Conservation (phyloP, 345 rosid species). For the Acer yangbiense region DNA sequence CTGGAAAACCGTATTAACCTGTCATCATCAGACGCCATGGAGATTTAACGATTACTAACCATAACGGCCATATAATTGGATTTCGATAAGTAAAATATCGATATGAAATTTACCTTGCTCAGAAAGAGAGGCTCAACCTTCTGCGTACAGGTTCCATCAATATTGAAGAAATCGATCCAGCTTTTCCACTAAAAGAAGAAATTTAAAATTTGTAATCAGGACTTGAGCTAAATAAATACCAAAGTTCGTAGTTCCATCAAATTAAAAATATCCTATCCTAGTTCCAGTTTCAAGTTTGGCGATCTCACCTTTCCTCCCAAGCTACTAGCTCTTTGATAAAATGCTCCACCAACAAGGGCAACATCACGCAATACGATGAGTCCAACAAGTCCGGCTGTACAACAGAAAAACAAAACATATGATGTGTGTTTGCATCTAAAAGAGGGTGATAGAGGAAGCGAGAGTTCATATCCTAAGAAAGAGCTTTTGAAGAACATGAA, state of each 20-base stretch:
- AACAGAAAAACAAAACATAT: constrained; percentile 9
- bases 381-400: constrained; percentile 85
- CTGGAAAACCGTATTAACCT: constrained; percentile 97
- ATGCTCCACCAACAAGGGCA: constrained; percentile 76
- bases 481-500: neutral
- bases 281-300: constrained; percentile 11
- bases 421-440: neutral
- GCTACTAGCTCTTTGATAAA: constrained; percentile 70
- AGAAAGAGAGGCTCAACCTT: constrained; percentile 88
- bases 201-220: constrained; percentile 7
- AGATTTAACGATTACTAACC: neutral
- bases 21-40: constrained; percentile 15
- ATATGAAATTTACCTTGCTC: constrained; percentile 64
- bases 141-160: constrained; percentile 68
- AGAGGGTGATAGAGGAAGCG: neutral
- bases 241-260: neutral
- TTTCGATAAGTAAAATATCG: neutral
- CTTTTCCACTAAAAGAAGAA: constrained; percentile 61
- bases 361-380: constrained; percentile 72
- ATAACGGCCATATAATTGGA: neutral
- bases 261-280: neutral
- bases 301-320: constrained; percentile 74
- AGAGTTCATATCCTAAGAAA: neutral
- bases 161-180: constrained; percentile 78
- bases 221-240: neutral